Conservation (phyloP, 495 filamentous ascomycete genomes). For the Oidiodendron maius region DNA sequence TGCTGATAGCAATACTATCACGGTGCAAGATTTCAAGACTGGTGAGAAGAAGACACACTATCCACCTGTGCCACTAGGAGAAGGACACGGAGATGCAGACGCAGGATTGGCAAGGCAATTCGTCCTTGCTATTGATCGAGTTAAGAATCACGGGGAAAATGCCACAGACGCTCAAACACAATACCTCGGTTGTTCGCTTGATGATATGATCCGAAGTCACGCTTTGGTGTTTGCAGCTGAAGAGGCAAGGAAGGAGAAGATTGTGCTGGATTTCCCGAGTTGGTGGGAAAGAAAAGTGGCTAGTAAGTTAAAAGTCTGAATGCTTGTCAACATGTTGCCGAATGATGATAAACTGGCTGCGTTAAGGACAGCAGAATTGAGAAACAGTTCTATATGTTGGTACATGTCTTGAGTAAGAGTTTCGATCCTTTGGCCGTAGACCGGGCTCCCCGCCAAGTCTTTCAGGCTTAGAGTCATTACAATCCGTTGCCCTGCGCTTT, state of each 20-base stretch:
- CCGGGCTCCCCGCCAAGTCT: no score
- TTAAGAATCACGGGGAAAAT: constrained; percentile 61
- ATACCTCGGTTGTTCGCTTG: constrained; percentile 73
- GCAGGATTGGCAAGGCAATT: constrained; percentile 75
- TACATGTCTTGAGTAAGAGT: no score
- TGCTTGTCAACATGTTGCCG: no score
- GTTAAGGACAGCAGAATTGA: no score
- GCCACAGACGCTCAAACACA: constrained; percentile 68
- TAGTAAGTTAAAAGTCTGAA: no score
- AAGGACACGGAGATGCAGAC: constrained; percentile 83
- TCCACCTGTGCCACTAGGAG: constrained; percentile 46
- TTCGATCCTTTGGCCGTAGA: no score
- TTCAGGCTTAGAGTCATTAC: no score
- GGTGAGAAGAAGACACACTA: constrained; percentile 45
- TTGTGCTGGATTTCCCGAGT: constrained; percentile 65
- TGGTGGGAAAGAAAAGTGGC: constrained; percentile 67
- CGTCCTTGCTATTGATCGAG: constrained; percentile 71
- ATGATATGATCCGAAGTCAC: constrained; percentile 83
- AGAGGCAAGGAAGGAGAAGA: constrained; percentile 64
- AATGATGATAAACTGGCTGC: no score
- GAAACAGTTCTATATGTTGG: no score
- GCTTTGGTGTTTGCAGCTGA: constrained; percentile 94
- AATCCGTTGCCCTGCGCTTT: no score
- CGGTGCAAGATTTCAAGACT: constrained; percentile 55
- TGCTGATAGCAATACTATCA: constrained; percentile 66